Conservation (phyloP, 306 rosid species). For the Astragalus membranaceus region DNA sequence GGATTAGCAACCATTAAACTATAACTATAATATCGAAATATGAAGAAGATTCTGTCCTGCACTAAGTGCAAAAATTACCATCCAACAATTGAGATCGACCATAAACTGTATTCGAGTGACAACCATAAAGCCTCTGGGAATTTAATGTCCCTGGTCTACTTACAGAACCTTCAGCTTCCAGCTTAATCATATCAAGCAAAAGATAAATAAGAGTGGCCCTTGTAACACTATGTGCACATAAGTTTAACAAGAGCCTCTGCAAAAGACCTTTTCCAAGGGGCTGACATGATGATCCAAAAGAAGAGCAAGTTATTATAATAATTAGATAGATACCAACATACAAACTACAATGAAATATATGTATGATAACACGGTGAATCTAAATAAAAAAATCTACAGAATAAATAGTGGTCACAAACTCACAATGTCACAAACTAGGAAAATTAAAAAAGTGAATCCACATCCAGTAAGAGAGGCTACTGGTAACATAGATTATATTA, state of each 20-base stretch:
- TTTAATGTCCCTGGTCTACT: conserved; percentile 48
- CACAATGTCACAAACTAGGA: background rate
- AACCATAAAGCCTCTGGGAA: conserved; percentile 92
- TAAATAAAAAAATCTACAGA: background rate
- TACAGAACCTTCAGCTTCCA: conserved; percentile 68
- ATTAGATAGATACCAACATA: conserved; percentile 3
- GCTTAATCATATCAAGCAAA: conserved; percentile 78
- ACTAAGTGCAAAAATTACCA: conserved; percentile 47
- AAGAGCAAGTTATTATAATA: conserved; percentile 14
- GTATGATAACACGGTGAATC: conserved; percentile 2
- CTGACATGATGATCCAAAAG: conserved; percentile 36
- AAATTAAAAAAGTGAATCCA: background rate
- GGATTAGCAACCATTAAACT: conserved; percentile 15
- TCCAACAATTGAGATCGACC: conserved; percentile 89
- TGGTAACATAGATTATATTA: background rate
- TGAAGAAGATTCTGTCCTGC: background rate
- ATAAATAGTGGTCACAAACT: background rate
- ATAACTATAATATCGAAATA: background rate
- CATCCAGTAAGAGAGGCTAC: conserved; percentile 4
- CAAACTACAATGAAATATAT: background rate
- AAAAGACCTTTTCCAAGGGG: conserved; percentile 98
- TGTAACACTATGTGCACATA: conserved; percentile 85
- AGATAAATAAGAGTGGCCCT: conserved; percentile 66
- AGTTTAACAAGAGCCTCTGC: conserved; percentile 88
- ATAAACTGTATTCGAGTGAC: conserved; percentile 87